These are phyloP conservation scores for Solanum medicagineum DNA, from an alignment of 257 asterid genomes.

Conservation along the genomic window DNA sequence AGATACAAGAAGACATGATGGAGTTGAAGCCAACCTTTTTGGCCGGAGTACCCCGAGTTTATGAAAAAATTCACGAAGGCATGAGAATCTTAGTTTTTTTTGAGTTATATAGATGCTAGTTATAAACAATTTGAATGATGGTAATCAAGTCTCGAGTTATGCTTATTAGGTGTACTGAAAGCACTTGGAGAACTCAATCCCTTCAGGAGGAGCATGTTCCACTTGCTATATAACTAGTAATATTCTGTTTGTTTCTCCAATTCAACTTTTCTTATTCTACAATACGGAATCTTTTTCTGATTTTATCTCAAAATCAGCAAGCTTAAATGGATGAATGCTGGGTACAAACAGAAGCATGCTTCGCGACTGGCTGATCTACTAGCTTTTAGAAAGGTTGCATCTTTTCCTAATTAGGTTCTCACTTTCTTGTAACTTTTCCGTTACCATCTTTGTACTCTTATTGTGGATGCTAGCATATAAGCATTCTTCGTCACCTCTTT, in stretches of 20 bases:
- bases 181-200: conserved; percentile 85
- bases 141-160: not conserved
- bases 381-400: conserved; percentile 75
- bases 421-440: not conserved
- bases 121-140: not conserved
- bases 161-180: conserved; percentile 54
- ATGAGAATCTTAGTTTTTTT: conserved; percentile 1
- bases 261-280: not conserved
- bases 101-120: not conserved
- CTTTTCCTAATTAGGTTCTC: not conserved
- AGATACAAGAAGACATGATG: conserved; percentile 63
- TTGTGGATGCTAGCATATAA: not conserved
- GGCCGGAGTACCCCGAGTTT: conserved; percentile 94
- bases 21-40: conserved; percentile 86
- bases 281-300: not conserved
- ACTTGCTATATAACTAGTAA: conserved; percentile 70
- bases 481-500: not conserved
- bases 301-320: conserved; percentile 45
- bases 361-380: conserved; percentile 82
- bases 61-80: conserved; percentile 83
- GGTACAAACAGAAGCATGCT: conserved; percentile 81
- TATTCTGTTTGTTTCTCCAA: not conserved
- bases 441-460: not conserved
- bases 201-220: conserved; percentile 62
- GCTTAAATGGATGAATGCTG: conserved; percentile 81